Evolutionary conservation across 305 asterid genomes (phyloP).

Genomic region (Fraxinus latifolia): DNA sequence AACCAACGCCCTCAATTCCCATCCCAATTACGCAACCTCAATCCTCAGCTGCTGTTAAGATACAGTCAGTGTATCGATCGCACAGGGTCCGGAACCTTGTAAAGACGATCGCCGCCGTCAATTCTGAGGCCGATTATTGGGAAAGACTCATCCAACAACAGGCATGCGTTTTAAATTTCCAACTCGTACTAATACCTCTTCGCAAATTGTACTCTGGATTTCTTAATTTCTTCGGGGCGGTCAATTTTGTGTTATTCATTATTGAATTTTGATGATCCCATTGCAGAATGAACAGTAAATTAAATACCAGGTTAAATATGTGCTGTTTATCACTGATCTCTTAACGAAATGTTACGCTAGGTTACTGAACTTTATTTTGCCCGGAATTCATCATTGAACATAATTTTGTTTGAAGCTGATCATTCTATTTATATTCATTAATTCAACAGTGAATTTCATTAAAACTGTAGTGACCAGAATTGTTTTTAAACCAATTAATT

Average conservation of each 20-base stretch:
- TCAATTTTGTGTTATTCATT: background rate
- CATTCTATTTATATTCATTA: background rate
- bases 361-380: background rate
- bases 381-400: background rate
- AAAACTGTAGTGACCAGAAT: background rate
- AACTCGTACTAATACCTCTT: background rate
- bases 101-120: constrained; percentile 61
- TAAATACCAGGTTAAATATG: background rate
- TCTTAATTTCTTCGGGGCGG: background rate
- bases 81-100: constrained; percentile 55
- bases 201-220: background rate
- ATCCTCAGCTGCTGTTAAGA: constrained; percentile 52
- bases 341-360: background rate
- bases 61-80: constrained; percentile 75
- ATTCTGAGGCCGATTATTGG: constrained; percentile 70
- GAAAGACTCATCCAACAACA: constrained; percentile 75
- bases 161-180: constrained; percentile 36
- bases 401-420: background rate
- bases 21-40: constrained; percentile 22
- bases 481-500: background rate
- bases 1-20: constrained; percentile 23
- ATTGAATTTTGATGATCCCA: background rate
- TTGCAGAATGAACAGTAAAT: background rate
- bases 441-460: background rate
- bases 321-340: background rate